Evolutionary conservation across 805 yeast species (phyloP).

Genomic region (Clavispora vitiphila): DNA sequence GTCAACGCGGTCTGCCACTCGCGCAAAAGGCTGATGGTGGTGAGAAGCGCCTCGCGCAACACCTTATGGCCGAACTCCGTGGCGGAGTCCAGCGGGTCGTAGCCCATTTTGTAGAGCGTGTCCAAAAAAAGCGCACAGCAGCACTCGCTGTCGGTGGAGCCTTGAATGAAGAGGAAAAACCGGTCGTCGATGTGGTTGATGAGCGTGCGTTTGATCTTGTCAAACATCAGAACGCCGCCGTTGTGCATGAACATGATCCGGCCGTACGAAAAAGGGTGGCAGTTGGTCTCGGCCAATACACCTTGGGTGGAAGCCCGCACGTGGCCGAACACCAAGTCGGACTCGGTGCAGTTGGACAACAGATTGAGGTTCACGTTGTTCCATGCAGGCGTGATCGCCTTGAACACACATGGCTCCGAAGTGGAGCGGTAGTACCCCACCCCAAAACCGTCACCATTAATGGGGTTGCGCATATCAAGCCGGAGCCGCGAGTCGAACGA

Average conservation of each 20-base stretch:
- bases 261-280: conserved; percentile 92
- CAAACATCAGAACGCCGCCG: conserved; percentile 79
- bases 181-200: conserved; percentile 72
- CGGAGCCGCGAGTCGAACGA: conserved; percentile 87
- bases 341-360: conserved; percentile 81
- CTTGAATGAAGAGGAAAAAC: conserved; percentile 77
- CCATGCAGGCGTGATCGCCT: conserved; percentile 98
- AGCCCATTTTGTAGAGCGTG: conserved; percentile 68
- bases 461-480: conserved; percentile 83
- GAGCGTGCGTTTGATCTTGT: conserved; percentile 65
- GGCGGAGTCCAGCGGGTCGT: conserved; percentile 48
- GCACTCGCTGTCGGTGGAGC: conserved; percentile 94
- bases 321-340: conserved; percentile 85
- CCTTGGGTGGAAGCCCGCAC: conserved; percentile 97
- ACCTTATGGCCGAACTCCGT: conserved; percentile 45
- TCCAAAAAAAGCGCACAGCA: conserved; percentile 86
- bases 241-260: conserved; percentile 95
- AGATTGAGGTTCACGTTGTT: conserved; percentile 86
- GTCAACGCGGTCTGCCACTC: conserved; percentile 70
- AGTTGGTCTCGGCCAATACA: conserved; percentile 87
- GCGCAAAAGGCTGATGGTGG: conserved; percentile 70
- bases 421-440: conserved; percentile 73
- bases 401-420: conserved; percentile 84
- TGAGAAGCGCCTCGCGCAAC: conserved; percentile 62
- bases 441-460: conserved; percentile 98